A percentile compares a stretch with the other conserved stretches of the same genome.
Evolutionary conservation across 768 basidiomycete species (phyloP).

Genomic region (Calocybe gangraenosa): DNA sequence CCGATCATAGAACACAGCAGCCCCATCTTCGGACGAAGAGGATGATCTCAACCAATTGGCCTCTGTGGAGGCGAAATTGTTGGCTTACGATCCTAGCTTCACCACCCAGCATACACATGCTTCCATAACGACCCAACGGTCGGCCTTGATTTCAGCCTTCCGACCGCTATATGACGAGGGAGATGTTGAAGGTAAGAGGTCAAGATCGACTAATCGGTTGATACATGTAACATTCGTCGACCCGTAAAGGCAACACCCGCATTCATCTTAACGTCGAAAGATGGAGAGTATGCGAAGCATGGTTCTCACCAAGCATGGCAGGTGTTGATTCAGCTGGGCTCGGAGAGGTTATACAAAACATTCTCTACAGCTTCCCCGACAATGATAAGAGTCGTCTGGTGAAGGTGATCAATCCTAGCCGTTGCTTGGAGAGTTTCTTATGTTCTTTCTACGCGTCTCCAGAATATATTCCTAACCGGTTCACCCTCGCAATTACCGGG

Average conservation of each 20-base stretch:
- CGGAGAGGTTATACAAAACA: conserved; percentile 85
- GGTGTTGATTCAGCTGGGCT: conserved; percentile 93
- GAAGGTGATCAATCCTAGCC: conserved; percentile 42
- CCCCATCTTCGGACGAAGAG: conserved; percentile 82
- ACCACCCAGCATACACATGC: conserved; percentile 78
- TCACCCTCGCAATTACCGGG: conserved; percentile 72
- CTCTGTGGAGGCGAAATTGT: conserved; percentile 72
- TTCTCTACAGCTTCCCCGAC: conserved; percentile 68
- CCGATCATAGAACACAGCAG: conserved; percentile 58
- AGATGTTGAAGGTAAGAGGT: conserved; percentile 51
- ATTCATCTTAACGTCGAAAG: conserved; percentile 90
- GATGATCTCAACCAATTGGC: conserved; percentile 78
- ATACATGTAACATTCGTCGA: background rate
- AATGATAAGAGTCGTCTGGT: conserved; percentile 69
- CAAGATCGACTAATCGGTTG: background rate
- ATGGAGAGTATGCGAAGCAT: conserved; percentile 87
- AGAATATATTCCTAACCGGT: conserved; percentile 93
- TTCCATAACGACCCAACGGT: conserved; percentile 69
- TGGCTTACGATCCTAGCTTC: conserved; percentile 83
- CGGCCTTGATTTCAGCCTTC: conserved; percentile 85
- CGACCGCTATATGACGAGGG: conserved; percentile 75
- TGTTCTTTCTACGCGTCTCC: background rate
- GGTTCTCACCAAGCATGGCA: conserved; percentile 91
- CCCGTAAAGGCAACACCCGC: conserved; percentile 52
- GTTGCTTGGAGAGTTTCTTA: background rate